Conservation (phyloP, 495 filamentous ascomycete species). For the Cercophora scortea region DNA sequence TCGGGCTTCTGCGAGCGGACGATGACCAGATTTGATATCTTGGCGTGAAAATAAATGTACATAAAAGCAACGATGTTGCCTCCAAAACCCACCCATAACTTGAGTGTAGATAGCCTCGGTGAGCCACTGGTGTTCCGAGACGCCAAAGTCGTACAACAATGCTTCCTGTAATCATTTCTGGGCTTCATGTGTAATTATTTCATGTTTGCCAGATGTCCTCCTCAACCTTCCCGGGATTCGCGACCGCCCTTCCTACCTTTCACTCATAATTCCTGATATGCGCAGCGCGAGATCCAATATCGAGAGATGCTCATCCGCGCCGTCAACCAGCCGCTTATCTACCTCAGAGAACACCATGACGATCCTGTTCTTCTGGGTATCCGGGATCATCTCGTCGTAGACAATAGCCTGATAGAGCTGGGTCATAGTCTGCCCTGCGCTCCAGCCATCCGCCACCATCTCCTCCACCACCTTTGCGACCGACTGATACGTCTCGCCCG, state of each 20-base stretch:
- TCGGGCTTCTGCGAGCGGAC: constrained; percentile 29
- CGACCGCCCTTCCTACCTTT: constrained; percentile 17
- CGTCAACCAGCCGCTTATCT: constrained; percentile 92
- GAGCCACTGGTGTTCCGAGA: no score
- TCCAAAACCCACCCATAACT: no score
- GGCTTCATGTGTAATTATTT: no score
- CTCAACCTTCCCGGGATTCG: no score
- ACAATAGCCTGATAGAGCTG: constrained; percentile 80
- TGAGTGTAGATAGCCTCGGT: no score
- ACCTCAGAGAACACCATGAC: constrained; percentile 83
- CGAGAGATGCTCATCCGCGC: constrained; percentile 90
- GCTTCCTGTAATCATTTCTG: no score
- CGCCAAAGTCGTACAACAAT: no score
- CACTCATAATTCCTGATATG: constrained; percentile 66
- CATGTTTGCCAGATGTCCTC: neutral
- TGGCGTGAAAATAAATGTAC: neutral
- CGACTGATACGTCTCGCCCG: constrained; percentile 57
- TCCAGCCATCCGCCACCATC: constrained; percentile 96
- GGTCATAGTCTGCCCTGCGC: constrained; percentile 76
- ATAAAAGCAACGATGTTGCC: no score
- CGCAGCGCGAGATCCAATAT: constrained; percentile 78
- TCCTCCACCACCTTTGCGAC: constrained; percentile 74
- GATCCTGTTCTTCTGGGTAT: constrained; percentile 86
- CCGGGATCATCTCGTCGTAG: constrained; percentile 73
- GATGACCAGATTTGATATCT: constrained; percentile 5